These are phyloP conservation scores for Vitis amurensis DNA, from an alignment of 164 flowering plant species.

Conservation along the genomic window DNA sequence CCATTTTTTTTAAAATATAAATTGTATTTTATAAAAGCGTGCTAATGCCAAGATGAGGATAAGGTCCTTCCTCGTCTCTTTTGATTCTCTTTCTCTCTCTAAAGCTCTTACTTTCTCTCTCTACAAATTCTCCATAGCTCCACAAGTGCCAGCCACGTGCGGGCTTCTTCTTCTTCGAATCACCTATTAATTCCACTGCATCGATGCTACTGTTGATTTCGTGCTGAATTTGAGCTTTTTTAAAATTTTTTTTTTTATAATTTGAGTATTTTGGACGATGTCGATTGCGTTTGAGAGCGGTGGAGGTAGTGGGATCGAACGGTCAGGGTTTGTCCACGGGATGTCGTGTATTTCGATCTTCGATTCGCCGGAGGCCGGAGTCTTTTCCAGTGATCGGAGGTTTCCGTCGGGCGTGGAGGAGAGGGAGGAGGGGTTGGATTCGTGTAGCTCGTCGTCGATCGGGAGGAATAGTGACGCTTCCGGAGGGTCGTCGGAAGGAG, in stretches of 20 bases:
- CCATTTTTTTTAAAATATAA: background rate
- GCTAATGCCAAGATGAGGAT: background rate
- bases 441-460: conserved; percentile 54
- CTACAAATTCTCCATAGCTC: background rate
- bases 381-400: conserved; percentile 2
- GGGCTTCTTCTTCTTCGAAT: background rate
- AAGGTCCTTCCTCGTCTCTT: no score
- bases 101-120: background rate
- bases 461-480: conserved; percentile 57
- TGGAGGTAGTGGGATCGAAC: conserved; percentile 16
- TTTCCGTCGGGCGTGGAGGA: conserved; percentile 1
- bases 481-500: conserved; percentile 26
- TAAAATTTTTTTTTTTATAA: background rate
- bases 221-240: no score
- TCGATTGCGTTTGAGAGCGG: conserved; percentile 36
- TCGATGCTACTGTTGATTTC: no score
- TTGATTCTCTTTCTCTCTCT: background rate
- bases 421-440: conserved; percentile 16
- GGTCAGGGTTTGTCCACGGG: conserved; percentile 26
- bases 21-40: background rate
- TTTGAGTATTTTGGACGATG: conserved; percentile 15
- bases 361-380: conserved; percentile 20
- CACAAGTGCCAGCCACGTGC: no score
- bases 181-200: background rate
- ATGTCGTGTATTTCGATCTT: conserved; percentile 21